Evolutionary conservation across 257 asterid genomes (phyloP), one percentile per base, ranked within the genome.

Genomic region (Cynanchum wilfordii): DNA sequence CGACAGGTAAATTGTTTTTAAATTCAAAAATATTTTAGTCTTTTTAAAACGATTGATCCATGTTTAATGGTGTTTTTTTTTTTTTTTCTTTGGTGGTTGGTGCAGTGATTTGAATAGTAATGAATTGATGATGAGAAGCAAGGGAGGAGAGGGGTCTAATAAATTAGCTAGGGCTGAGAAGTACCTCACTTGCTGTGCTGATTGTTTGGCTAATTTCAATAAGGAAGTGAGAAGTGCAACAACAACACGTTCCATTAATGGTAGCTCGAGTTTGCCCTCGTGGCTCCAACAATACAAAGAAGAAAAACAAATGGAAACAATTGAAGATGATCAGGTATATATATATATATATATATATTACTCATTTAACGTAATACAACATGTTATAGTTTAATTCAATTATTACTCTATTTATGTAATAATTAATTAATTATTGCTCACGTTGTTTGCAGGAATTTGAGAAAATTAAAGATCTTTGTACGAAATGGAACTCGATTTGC

Each of bases 401-500:
- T n/a, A n/a, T n/a, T n/a, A n/a, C n/a, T n/a, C n/a, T n/a, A n/a
- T 4, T 30, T 30, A 30, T 30, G 3, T 30, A 30, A 30, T 30
- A 30, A 30, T 30, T 30, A 30, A 30, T 33, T 33, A 33, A 33
- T 33, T 33, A 33, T 33, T 33, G 38, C 4, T 33, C 0, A 62
- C 62, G 54, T 83, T 68, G 55, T 17, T 67, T 19, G 22, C 89
- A 93, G 96, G 96, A 87, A 80, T 82, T 73, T 66, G 87, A 86
- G 7, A 81, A 83, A 67, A 71, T 89, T 7, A 85, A 79, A 56
- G 84, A 88, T 77, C 89, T 94, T 17, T 85, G 96, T 87, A 84
- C 77, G 77, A 94, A 91, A 84, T 94, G 98, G 98, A 94, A 89
- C 88, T 87, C 96, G 50, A 86, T 91, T 73, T 91, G 98, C 88